A percentile compares a stretch with the other conserved stretches of the same genome.
Evolutionary conservation across 768 basidiomycete genomes (phyloP).

Genomic region (Termitomyces sp.): DNA sequence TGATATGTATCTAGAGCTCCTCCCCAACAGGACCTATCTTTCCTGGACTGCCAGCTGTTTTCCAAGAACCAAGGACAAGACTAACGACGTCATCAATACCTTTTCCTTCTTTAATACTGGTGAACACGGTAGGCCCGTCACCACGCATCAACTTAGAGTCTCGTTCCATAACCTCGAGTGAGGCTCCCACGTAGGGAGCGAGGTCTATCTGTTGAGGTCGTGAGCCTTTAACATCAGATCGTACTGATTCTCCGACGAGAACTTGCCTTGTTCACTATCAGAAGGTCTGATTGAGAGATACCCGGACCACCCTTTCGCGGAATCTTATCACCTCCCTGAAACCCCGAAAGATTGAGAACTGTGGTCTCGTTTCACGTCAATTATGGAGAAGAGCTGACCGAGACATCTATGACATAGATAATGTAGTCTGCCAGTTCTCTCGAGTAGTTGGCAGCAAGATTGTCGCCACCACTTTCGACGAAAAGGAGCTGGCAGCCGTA

Average conservation of each 20-base stretch:
- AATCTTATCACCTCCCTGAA: slow-evolving; percentile 94
- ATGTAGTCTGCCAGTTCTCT: slow-evolving; percentile 97
- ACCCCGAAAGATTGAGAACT: neutral
- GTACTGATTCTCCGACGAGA: neutral
- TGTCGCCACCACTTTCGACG: slow-evolving; percentile 96
- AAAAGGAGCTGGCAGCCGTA: slow-evolving; percentile 88
- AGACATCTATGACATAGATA: slow-evolving; percentile 87
- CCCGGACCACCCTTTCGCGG: slow-evolving; percentile 98
- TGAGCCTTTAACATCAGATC: neutral
- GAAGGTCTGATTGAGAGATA: slow-evolving; percentile 91
- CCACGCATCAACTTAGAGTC: slow-evolving; percentile 94
- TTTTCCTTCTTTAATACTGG: slow-evolving; percentile 70
- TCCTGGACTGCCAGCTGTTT: slow-evolving; percentile 71
- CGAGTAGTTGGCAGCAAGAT: slow-evolving; percentile 95
- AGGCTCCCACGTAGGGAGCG: slow-evolving; percentile 88
- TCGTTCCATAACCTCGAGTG: slow-evolving; percentile 89
- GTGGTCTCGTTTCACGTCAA: slow-evolving; percentile 2
- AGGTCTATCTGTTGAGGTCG: slow-evolving; percentile 69
- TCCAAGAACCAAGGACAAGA: slow-evolving; percentile 87
- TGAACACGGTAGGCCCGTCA: slow-evolving; percentile 88
- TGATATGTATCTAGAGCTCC: neutral
- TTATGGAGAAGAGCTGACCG: slow-evolving; percentile 37
- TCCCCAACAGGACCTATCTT: slow-evolving; percentile 44
- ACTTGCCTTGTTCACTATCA: slow-evolving; percentile 90
- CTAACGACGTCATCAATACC: slow-evolving; percentile 81